Conservation (phyloP, 345 rosid genomes). For the Arabidopsis thaliana region DNA sequence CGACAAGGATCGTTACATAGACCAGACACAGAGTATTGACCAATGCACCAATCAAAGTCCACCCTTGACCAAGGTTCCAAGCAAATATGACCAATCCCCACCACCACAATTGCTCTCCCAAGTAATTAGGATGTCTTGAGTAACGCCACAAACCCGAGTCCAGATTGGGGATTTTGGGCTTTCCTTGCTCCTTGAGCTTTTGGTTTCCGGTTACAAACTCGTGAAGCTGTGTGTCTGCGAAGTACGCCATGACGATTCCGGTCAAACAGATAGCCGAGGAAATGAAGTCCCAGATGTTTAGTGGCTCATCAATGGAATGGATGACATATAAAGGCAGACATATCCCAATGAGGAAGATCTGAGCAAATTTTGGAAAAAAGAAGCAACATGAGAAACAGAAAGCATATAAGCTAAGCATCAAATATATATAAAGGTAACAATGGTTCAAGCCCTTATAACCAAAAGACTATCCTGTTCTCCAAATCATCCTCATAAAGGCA, state of each 20-base stretch:
- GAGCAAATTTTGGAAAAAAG: conserved; percentile 37
- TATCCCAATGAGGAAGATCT: conserved; percentile 82
- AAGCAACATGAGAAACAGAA: conserved; percentile 20
- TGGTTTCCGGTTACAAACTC: conserved; percentile 70
- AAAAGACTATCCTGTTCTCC: background rate
- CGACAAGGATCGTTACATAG: conserved; percentile 83
- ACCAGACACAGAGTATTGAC: conserved; percentile 77
- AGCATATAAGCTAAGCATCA: conserved; percentile 10
- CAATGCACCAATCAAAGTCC: conserved; percentile 71
- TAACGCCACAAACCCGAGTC: conserved; percentile 81
- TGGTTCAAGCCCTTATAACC: background rate
- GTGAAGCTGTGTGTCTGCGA: conserved; percentile 84
- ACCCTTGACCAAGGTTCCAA: conserved; percentile 84
- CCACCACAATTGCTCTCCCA: conserved; percentile 98
- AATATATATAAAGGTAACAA: background rate
- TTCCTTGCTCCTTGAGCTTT: conserved; percentile 71
- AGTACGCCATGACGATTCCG: conserved; percentile 76
- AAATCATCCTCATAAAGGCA: background rate
- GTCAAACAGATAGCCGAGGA: conserved; percentile 62
- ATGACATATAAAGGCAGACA: conserved; percentile 74
- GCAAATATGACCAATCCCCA: conserved; percentile 89
- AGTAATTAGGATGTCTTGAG: conserved; percentile 94
- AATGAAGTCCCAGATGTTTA: conserved; percentile 66
- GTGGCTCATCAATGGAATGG: conserved; percentile 67
- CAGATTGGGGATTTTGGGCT: conserved; percentile 70